phyloP scores from a whole-genome alignment of 805 yeast species.

The Sugiyamaella floridensis region DNA sequence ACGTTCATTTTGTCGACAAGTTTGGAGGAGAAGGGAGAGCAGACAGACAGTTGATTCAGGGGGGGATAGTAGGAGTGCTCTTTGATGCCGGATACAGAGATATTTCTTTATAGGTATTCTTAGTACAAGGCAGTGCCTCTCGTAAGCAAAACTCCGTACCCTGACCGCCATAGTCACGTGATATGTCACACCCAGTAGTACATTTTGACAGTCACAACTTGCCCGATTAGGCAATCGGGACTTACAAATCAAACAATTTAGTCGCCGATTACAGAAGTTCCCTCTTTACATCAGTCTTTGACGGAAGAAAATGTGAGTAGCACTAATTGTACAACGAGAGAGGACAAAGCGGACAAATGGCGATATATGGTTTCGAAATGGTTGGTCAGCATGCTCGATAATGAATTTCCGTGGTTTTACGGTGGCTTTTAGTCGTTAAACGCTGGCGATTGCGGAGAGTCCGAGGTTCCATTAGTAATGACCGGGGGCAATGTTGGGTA shows the following conservation, averaged over 20 bases:
- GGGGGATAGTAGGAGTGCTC: not conserved
- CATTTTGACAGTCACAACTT: not conserved
- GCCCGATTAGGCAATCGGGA: not conserved
- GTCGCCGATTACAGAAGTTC: not conserved
- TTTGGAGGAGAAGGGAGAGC: too few species aligned
- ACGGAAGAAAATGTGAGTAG: not conserved
- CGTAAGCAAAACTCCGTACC: not conserved
- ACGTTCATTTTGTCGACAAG: too few species aligned
- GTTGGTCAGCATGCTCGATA: not conserved
- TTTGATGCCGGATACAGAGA: not conserved
- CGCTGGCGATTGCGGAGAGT: not conserved
- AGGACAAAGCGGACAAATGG: too few species aligned
- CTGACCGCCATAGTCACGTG: not conserved
- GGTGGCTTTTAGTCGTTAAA: not conserved
- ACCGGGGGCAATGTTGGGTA: not conserved
- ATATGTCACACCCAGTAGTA: not conserved
- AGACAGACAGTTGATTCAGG: not conserved
- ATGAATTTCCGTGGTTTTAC: not conserved
- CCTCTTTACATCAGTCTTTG: not conserved
- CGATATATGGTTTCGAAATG: too few species aligned
- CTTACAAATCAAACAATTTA: not conserved
- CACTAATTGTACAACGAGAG: not conserved
- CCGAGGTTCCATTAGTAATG: not conserved
- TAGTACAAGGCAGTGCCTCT: too few species aligned
- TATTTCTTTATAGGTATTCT: too few species aligned